These are phyloP conservation scores for Fusarium newnesense DNA, from an alignment of 2,329 filamentous ascomycete species.

Conservation along the genomic window DNA sequence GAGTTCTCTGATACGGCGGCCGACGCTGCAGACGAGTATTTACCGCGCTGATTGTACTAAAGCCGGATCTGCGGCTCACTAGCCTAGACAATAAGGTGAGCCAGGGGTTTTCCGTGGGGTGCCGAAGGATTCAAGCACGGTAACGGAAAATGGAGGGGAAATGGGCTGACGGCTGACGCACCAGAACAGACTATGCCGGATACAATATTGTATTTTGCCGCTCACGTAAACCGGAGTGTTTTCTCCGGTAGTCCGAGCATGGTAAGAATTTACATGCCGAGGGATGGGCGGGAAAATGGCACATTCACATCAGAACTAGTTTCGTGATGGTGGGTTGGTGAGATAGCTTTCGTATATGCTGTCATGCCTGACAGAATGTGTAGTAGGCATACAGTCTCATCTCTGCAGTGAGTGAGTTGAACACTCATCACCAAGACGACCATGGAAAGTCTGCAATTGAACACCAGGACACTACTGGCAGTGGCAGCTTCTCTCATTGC, in stretches of 20 bases:
- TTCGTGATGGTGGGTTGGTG: not conserved
- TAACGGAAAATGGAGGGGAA: not conserved
- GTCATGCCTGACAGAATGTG: not conserved
- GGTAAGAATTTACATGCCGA: not conserved
- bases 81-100: not conserved
- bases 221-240: not conserved
- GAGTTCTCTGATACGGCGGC: not conserved
- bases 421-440: rapidly evolving
- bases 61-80: not conserved
- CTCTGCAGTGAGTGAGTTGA: rapidly evolving
- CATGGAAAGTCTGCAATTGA: not conserved
- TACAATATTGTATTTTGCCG: not conserved
- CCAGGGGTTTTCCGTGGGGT: not conserved
- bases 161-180: not conserved
- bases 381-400: not conserved
- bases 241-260: not conserved
- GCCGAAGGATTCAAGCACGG: not conserved
- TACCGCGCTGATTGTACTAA: not conserved
- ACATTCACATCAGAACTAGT: not conserved
- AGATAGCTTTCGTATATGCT: not conserved
- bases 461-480: not conserved
- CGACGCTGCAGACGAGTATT: not conserved
- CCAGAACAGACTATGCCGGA: not conserved
- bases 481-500: not conserved
- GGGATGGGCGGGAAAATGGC: not conserved